Evolutionary conservation across 2,329 filamentous ascomycete genomes (phyloP).

Genomic region (Claviceps arundinis): DNA sequence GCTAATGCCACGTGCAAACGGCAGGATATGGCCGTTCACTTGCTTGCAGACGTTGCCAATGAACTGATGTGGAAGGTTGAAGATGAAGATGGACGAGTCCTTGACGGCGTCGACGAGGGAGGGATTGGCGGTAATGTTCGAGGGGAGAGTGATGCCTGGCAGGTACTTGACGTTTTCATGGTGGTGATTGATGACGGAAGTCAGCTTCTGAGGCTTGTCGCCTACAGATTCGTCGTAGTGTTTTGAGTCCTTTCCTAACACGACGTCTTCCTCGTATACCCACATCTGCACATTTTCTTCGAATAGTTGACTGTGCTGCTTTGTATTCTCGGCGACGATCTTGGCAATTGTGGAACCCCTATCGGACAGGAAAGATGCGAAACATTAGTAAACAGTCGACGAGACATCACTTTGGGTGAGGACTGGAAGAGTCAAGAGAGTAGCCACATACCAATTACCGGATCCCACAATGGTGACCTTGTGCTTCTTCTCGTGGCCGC

Average conservation of each 20-base stretch:
- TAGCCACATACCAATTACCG: constrained; percentile 67
- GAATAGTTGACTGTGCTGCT: constrained; percentile 64
- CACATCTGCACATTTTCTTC: constrained; percentile 93
- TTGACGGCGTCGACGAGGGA: constrained; percentile 68
- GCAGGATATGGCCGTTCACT: constrained; percentile 76
- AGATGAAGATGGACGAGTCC: constrained; percentile 78
- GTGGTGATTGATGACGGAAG: constrained; percentile 73
- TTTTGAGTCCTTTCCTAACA: constrained; percentile 55
- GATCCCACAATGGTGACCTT: constrained; percentile 91
- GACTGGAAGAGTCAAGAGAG: neutral
- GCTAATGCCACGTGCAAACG: constrained; percentile 84
- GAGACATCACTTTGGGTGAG: neutral
- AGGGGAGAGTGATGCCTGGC: constrained; percentile 69
- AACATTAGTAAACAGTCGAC: neutral
- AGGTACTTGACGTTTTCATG: constrained; percentile 99
- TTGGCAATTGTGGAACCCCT: constrained; percentile 97
- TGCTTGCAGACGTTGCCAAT: constrained; percentile 77
- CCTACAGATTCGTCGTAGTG: constrained; percentile 54
- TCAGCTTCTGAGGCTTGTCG: constrained; percentile 71
- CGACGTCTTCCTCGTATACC: constrained; percentile 90
- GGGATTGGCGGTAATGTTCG: constrained; percentile 75
- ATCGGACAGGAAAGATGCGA: neutral
- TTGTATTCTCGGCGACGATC: constrained; percentile 87
- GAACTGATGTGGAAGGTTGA: constrained; percentile 95
- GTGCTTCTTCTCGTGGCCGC: constrained; percentile 57